Conservation (phyloP, 2,329 filamentous ascomycete species). For the Dactylonectria macrodidyma region DNA sequence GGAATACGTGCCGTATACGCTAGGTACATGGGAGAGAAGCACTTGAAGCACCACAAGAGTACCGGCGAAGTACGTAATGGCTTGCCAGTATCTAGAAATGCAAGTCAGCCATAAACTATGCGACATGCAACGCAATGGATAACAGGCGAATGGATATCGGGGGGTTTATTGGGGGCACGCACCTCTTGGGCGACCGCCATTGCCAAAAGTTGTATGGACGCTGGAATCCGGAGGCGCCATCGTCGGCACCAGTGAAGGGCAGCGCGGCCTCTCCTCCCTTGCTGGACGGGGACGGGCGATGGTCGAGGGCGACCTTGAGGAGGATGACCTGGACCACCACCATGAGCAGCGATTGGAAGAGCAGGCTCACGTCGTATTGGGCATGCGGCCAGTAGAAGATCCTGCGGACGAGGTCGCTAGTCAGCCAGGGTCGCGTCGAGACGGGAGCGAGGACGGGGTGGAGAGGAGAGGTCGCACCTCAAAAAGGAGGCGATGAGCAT, state of each 20-base stretch:
- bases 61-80: conserved; percentile 77
- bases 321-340: conserved; percentile 74
- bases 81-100: conserved; percentile 79
- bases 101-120: conserved; percentile 21
- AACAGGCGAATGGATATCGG: neutral
- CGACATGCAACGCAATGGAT: neutral
- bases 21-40: conserved; percentile 71
- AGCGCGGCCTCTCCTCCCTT: conserved; percentile 72
- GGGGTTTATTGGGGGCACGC: conserved; percentile 48
- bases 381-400: conserved; percentile 80
- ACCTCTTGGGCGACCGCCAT: conserved; percentile 81
- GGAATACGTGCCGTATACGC: conserved; percentile 77
- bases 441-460: conserved; percentile 8
- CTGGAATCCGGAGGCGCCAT: conserved; percentile 56
- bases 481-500: conserved; percentile 79
- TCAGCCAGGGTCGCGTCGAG: conserved; percentile 34
- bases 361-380: conserved; percentile 74
- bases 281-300: conserved; percentile 72
- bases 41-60: conserved; percentile 75
- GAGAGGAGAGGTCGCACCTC: conserved; percentile 62
- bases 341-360: conserved; percentile 77
- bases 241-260: conserved; percentile 72
- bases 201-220: conserved; percentile 88
- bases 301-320: conserved; percentile 78
- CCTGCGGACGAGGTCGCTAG: conserved; percentile 55